phyloP scores from a whole-genome alignment of 495 filamentous ascomycete genomes.

The Letharia columbiana region DNA sequence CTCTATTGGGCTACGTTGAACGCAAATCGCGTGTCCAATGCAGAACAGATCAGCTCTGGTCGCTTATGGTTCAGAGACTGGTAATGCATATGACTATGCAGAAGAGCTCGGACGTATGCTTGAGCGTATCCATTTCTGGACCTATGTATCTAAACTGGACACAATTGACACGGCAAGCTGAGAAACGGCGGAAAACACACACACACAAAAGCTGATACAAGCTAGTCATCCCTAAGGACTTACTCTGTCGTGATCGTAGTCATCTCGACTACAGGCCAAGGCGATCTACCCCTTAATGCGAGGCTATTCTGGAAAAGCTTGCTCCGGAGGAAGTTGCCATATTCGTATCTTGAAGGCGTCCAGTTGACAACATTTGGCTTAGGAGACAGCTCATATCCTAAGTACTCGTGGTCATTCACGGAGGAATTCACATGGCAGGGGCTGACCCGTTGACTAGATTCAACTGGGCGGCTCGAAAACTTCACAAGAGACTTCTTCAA shows the following conservation, averaged over 20 bases:
- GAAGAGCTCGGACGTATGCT: slow-evolving; percentile 66
- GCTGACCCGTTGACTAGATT: slow-evolving; percentile 49
- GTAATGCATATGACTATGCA: slow-evolving; percentile 83
- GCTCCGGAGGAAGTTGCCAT: slow-evolving; percentile 64
- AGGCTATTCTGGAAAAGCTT: slow-evolving; percentile 77
- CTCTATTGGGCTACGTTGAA: not conserved
- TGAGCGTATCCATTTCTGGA: slow-evolving; percentile 68
- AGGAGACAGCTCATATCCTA: slow-evolving; percentile 88
- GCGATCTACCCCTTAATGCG: slow-evolving; percentile 78
- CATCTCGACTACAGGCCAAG: slow-evolving; percentile 89
- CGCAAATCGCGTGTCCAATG: not conserved
- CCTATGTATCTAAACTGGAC: slow-evolving; percentile 68
- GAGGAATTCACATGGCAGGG: not conserved
- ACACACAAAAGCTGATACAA: slow-evolving; percentile 4
- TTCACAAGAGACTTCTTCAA: slow-evolving; percentile 77
- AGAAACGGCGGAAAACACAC: slow-evolving; percentile 4
- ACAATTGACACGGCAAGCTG: slow-evolving; percentile 58
- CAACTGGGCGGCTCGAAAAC: slow-evolving; percentile 85
- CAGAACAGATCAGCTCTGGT: slow-evolving; percentile 50
- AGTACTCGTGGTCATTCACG: slow-evolving; percentile 41
- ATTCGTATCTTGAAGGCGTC: slow-evolving; percentile 56
- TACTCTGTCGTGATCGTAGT: slow-evolving; percentile 65
- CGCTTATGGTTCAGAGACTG: slow-evolving; percentile 90
- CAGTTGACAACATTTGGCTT: slow-evolving; percentile 81
- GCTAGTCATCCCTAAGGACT: slow-evolving; percentile 39